phyloP scores from a whole-genome alignment of 176 grass and related monocot genomes.

The Coix lacrymajobi region DNA sequence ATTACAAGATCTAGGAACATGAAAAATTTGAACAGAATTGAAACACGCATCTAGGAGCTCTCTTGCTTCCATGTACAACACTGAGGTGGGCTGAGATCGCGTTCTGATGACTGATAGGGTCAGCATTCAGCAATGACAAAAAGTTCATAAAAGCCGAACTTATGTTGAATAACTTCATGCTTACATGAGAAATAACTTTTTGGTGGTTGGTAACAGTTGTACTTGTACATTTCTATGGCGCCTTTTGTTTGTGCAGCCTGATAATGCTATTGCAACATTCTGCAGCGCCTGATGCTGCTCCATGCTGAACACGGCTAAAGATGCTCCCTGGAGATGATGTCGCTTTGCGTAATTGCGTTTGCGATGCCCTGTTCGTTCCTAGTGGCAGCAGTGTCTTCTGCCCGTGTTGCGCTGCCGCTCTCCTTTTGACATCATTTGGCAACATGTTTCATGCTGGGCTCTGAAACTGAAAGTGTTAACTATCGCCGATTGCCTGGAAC shows the following conservation, averaged over 20 bases:
- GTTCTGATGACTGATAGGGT: too few relatives aligned
- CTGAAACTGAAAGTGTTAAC: not conserved
- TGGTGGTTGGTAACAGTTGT: not conserved
- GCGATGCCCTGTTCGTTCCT: not conserved
- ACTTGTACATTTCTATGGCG: not conserved
- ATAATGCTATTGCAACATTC: not conserved
- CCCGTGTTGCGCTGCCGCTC: not conserved
- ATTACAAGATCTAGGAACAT: too few relatives aligned
- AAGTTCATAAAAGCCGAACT: not conserved
- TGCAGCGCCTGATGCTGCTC: not conserved
- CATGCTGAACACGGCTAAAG: not conserved
- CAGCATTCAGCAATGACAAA: not conserved
- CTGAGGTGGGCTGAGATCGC: too few relatives aligned
- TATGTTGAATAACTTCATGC: not conserved
- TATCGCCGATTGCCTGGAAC: not conserved
- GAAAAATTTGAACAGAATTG: too few relatives aligned
- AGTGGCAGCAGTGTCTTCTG: not conserved
- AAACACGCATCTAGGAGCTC: too few relatives aligned
- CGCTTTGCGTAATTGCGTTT: too few relatives aligned
- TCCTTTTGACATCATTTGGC: not conserved
- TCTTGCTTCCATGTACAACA: too few relatives aligned
- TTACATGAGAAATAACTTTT: not conserved
- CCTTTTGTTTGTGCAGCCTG: too few relatives aligned
- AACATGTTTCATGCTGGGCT: not conserved
- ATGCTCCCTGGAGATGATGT: not conserved